These are phyloP conservation scores for Aspergillus asperescens DNA, from an alignment of 495 filamentous ascomycete genomes.

Conservation along the genomic window DNA sequence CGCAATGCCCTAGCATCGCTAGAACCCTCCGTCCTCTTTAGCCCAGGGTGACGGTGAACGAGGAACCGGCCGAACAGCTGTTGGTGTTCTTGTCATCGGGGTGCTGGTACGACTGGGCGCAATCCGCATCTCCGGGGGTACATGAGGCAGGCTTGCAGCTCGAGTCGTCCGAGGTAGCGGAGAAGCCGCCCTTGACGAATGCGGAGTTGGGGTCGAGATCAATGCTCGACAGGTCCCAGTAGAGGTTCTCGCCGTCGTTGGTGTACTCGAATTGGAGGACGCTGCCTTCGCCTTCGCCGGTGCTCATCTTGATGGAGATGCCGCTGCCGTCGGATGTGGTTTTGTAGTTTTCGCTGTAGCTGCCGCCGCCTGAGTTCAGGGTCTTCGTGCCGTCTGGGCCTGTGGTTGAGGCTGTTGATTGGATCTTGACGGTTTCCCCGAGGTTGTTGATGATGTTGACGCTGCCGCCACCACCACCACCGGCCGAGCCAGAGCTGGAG, in stretches of 20 bases:
- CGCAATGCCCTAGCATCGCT: too few species aligned
- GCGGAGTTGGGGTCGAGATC: conserved; percentile 28
- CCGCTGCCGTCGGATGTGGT: conserved; percentile 36
- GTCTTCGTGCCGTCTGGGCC: background rate
- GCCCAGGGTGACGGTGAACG: conserved; percentile 23
- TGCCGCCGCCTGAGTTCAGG: conserved; percentile 19
- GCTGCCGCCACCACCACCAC: conserved; percentile 27
- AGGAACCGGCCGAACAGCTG: conserved; percentile 20
- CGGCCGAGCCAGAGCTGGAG: conserved; percentile 1
- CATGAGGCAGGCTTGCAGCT: conserved; percentile 29
- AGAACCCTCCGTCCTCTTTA: too few species aligned
- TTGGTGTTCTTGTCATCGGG: conserved; percentile 30
- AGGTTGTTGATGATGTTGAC: conserved; percentile 30
- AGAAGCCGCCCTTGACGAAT: conserved; percentile 32
- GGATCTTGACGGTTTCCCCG: conserved; percentile 29
- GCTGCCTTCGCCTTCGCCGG: conserved; percentile 19
- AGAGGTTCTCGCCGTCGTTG: conserved; percentile 17
- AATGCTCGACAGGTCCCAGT: conserved; percentile 37
- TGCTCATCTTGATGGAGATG: conserved; percentile 41
- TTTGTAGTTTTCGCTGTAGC: conserved; percentile 28
- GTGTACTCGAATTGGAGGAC: conserved; percentile 38
- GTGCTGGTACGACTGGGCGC: conserved; percentile 31
- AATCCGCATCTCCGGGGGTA: conserved; percentile 29
- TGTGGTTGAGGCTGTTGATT: conserved; percentile 27
- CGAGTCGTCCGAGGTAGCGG: conserved; percentile 25